These are phyloP conservation scores for Sugiyamaella novakii DNA, from an alignment of 1,139 yeast species.

Conservation along the genomic window DNA sequence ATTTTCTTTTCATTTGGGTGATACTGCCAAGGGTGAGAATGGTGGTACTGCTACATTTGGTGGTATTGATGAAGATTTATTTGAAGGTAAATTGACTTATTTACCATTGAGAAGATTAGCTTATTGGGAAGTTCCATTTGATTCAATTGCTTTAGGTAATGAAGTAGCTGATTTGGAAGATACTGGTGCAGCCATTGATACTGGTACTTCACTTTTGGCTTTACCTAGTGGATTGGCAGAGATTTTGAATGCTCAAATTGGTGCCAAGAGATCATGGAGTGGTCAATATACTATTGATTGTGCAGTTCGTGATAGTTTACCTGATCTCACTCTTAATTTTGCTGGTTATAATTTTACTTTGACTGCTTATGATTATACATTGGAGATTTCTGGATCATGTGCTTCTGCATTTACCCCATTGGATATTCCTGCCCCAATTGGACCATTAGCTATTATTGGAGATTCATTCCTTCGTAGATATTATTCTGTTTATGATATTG, in stretches of 20 bases:
- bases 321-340: conserved; percentile 87
- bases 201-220: conserved; percentile 95
- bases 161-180: conserved; percentile 79
- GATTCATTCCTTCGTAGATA: conserved; percentile 95
- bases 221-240: conserved; percentile 95
- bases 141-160: conserved; percentile 86
- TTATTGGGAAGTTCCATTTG: conserved; percentile 96
- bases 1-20: conserved; percentile 90
- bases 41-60: conserved; percentile 96
- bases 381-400: conserved; percentile 93
- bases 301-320: conserved; percentile 75
- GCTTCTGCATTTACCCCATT: conserved; percentile 94
- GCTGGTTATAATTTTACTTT: conserved; percentile 90
- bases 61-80: conserved; percentile 78
- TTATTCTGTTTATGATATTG: conserved; percentile 90
- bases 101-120: conserved; percentile 99
- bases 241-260: conserved; percentile 89
- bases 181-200: conserved; percentile 97
- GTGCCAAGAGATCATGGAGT: conserved; percentile 95
- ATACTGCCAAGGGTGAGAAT: conserved; percentile 62
- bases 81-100: conserved; percentile 83
- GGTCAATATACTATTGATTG: conserved; percentile 96
- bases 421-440: conserved; percentile 97
- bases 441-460: conserved; percentile 94
- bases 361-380: conserved; percentile 83